Evolutionary conservation across 306 rosid species (phyloP), one percentile per base, ranked within the genome.

Genomic region (Lathyrus oleraceus): DNA sequence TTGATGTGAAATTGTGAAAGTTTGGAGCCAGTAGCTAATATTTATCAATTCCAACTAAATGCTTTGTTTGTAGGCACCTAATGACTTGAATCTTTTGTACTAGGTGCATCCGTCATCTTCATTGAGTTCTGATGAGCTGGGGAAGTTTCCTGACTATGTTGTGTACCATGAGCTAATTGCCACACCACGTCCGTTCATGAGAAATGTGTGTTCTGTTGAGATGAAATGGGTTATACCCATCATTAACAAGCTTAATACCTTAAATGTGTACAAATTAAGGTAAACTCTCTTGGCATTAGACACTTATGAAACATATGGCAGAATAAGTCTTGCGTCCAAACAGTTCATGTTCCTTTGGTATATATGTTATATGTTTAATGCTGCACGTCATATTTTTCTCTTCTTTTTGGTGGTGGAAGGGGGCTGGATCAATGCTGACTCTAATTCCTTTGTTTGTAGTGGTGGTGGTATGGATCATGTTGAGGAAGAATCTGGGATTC

Each of bases 121-220:
- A 39, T 64, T 91, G 71, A 88, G 63, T 65, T 36, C 90, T 43
- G 95, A 94, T 69, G 95, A 91, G 0, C 79, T 85, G 5, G 97
- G 98, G 61, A 90, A 88, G 78, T 85, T 90, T 49, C 92, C 98
- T 8, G 96, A 94, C 75, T 94, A 87, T 67, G 88, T 94, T 57
- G 88, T 91, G 72, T 94, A 83, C 79, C 97, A 94, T 68, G 99
- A 88, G 74, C 95, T 94, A 40, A 87, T 91, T 76, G 89, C 99
- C 40, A 87, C 99, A 8, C 76, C 95, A 25, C 87, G 95, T 10
- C 97, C 99, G 16, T 88, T 21, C 85, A 87, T 94, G 90, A 86
- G 96, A 60, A 86, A 87, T 73, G 89, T 88, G 32, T 94, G 97
- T 58, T 74, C 90, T 17, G 86, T 94, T 69, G 83, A 91, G 77